A percentile compares a stretch with the other conserved stretches of the same genome.
Conservation (phyloP, 148 eudicot genomes). For the Selenicereus undatus region DNA sequence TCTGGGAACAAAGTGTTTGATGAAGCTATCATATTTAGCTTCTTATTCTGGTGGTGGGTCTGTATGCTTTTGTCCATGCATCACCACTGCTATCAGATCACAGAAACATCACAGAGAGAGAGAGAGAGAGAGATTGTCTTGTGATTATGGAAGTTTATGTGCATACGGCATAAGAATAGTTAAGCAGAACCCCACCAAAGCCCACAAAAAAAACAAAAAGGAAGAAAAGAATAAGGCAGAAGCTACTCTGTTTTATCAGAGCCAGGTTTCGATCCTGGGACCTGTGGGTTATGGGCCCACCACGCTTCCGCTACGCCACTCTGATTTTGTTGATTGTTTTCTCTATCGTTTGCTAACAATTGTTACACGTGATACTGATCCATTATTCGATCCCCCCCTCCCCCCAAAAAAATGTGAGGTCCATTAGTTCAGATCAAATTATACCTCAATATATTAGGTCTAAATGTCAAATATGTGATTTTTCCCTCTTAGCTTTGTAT, state of each 20-base stretch:
- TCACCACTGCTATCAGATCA: background rate
- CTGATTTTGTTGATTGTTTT: background rate
- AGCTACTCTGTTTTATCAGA: conserved; percentile 26
- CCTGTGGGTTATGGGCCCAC: conserved; percentile 34
- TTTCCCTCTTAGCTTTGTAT: too few relatives aligned
- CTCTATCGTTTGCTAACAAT: too few relatives aligned
- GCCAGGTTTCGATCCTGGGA: conserved; percentile 33
- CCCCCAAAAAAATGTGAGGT: too few relatives aligned
- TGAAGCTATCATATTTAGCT: background rate
- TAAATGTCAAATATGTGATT: too few relatives aligned
- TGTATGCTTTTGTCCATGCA: background rate
- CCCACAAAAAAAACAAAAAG: background rate
- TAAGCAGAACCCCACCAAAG: background rate
- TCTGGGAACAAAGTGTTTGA: background rate
- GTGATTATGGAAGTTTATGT: background rate
- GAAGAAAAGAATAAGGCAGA: background rate
- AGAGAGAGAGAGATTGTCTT: background rate
- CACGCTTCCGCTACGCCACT: conserved; percentile 32
- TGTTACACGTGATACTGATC: too few relatives aligned
- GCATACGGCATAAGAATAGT: background rate
- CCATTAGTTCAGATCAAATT: too few relatives aligned
- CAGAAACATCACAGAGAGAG: background rate
- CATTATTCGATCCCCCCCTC: too few relatives aligned
- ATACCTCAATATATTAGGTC: too few relatives aligned
- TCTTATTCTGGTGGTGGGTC: background rate